Evolutionary conservation across 352 stramenopile species (phyloP), one percentile per base, ranked within the genome.

Genomic region (Globisporangium nodosum): DNA sequence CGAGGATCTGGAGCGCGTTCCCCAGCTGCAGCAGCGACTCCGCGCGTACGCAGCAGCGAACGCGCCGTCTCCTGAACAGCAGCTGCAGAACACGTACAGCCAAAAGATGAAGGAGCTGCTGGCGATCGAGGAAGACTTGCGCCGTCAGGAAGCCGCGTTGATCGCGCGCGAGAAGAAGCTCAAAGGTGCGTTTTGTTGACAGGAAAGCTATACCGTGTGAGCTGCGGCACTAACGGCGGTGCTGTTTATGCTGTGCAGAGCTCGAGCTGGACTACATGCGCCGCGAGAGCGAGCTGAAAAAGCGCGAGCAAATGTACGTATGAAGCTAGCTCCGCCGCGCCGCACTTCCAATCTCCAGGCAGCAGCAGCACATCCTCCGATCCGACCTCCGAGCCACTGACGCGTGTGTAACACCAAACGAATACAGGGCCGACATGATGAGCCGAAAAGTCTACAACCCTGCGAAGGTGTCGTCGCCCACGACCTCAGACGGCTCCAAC

Each of bases 91-190:
- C 1, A 90, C 71, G 33, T 94, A 92, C 73, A 87, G 88, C 54
- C 74, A 87, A 56, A 94, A 93, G 58, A 93, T 94, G 83, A 92
- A 94, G 66, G 85, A 94, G 62, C 56, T 94, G 33, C 61, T 94
- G 54, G 81, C 68, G 18, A 92, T 94, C 53, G 83, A 94, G 60
- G 85, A 94, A 50, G 82, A 94, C 45, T 66, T 94, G 30, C 81
- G 82, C n/a, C 83, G 83, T 46, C 83, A 94, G 61, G 85, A 94
- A 68, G 80, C 85, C 9, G 76, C 81, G 52, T 68, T 94, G n/a
- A 81, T 89, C 51, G 85, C 85, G 13, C 81, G 85, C 47, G 85
- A 94, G 57, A 92, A 88, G 60, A 91, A 92, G 60, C 69, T 94
- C 47, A 91, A 90, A 74, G 83, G 82, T 89, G 61, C 50, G 37